Evolutionary conservation across 2,329 filamentous ascomycete genomes (phyloP).

Genomic region (Neophaeococcomyces mojaviensis): DNA sequence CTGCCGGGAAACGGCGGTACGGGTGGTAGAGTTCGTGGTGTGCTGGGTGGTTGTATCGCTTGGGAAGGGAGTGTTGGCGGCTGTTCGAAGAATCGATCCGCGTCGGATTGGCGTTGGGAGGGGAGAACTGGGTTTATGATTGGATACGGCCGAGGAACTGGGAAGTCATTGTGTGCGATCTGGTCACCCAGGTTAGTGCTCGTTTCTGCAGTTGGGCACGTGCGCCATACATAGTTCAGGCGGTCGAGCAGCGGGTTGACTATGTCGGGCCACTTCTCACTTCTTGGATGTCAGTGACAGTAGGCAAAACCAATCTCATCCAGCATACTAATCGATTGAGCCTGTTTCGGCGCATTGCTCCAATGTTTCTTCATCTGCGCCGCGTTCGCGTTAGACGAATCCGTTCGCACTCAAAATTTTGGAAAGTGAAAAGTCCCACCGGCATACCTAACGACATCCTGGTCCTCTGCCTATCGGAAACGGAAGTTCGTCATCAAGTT

Average conservation of each 20-base stretch:
- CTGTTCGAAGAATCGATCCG: constrained; percentile 15
- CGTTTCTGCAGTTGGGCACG: not conserved
- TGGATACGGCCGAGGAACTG: constrained; percentile 53
- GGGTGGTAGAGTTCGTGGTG: constrained; percentile 30
- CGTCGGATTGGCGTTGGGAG: constrained; percentile 18
- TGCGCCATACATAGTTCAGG: constrained; percentile 53
- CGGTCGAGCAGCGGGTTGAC: constrained; percentile 58
- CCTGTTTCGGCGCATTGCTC: constrained; percentile 51
- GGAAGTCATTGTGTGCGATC: constrained; percentile 71
- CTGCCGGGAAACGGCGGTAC: constrained; percentile 31
- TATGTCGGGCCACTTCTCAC: constrained; percentile 61
- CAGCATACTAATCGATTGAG: constrained; percentile 49
- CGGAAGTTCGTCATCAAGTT: too few relatives aligned
- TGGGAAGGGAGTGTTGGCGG: constrained; percentile 21
- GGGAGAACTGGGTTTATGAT: constrained; percentile 34
- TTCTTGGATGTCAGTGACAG: constrained; percentile 35
- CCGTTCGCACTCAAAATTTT: too few relatives aligned
- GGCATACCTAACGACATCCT: too few relatives aligned
- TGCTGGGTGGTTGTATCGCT: constrained; percentile 31
- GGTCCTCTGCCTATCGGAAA: too few relatives aligned
- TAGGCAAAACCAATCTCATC: constrained; percentile 2
- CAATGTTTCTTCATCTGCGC: constrained; percentile 45
- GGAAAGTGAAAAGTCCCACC: too few relatives aligned
- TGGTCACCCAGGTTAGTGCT: constrained; percentile 29
- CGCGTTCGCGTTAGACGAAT: too few relatives aligned